Evolutionary conservation across 495 filamentous ascomycete species (phyloP).

Genomic region (Hypoxylon lienhwacheense): DNA sequence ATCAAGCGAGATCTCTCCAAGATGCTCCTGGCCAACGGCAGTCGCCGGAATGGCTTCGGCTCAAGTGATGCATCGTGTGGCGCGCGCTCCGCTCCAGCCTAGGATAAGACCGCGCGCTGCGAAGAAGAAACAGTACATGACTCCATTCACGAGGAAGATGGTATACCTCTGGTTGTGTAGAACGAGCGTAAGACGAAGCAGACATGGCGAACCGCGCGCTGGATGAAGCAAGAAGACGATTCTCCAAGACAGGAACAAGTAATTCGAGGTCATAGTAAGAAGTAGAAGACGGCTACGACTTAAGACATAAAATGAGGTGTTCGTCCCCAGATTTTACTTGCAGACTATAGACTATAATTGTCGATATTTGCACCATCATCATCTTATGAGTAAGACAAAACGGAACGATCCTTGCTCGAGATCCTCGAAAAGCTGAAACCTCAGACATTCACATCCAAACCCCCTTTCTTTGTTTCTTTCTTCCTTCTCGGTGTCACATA

Average conservation of each 20-base stretch:
- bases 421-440: slow-evolving; percentile 17
- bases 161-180: slow-evolving; percentile 21
- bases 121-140: slow-evolving; percentile 8
- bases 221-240: slow-evolving; percentile 25
- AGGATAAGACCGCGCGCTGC: slow-evolving; percentile 20
- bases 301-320: slow-evolving; percentile 17
- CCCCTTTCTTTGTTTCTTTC: slow-evolving; percentile 24
- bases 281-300: slow-evolving; percentile 1
- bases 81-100: slow-evolving; percentile 28
- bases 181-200: slow-evolving; percentile 21
- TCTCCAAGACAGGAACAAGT: neutral
- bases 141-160: slow-evolving; percentile 24
- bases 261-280: too few species aligned
- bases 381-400: slow-evolving; percentile 24
- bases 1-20: slow-evolving; percentile 23
- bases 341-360: neutral
- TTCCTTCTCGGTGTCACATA: slow-evolving; percentile 9
- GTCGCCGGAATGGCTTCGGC: slow-evolving; percentile 19
- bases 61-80: slow-evolving; percentile 33
- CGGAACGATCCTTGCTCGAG: slow-evolving; percentile 19
- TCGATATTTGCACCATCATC: neutral
- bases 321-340: slow-evolving; percentile 13
- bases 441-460: slow-evolving; percentile 7
- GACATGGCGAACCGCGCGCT: slow-evolving; percentile 32
- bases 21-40: slow-evolving; percentile 22